These are phyloP conservation scores for Lipomyces starkeyi DNA, from an alignment of 805 yeast species.

Conservation along the genomic window DNA sequence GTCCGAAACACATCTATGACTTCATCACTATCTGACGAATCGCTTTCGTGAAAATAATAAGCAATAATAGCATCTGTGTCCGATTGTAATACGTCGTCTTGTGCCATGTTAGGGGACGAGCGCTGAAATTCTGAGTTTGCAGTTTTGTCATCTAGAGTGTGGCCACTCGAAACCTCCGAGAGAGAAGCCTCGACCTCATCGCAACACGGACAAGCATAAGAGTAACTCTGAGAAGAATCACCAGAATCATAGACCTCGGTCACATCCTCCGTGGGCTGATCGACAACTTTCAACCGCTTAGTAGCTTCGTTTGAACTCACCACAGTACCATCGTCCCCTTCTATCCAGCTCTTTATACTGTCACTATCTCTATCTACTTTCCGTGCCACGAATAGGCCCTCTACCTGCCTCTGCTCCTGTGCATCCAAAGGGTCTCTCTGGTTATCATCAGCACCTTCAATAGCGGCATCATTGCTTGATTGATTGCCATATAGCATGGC, in stretches of 20 bases:
- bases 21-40: slow-evolving; percentile 2
- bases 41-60: neutral
- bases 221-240: neutral
- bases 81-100: neutral
- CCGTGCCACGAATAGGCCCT: neutral
- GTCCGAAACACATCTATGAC: neutral
- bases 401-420: neutral
- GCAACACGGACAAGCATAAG: neutral
- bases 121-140: neutral
- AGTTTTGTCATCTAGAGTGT: neutral
- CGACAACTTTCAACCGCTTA: neutral
- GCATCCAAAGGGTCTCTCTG: neutral
- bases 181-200: neutral
- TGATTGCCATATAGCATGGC: neutral
- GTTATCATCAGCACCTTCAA: neutral
- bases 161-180: neutral
- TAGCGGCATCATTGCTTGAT: neutral
- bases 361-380: neutral
- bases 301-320: neutral
- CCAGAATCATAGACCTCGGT: neutral
- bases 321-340: neutral
- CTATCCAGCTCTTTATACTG: neutral
- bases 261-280: neutral
- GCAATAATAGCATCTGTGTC: neutral
- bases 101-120: neutral